Base-by-base conservation (phyloP, 1,284 basidiomycete species). In the Malassezia restricta region DNA sequence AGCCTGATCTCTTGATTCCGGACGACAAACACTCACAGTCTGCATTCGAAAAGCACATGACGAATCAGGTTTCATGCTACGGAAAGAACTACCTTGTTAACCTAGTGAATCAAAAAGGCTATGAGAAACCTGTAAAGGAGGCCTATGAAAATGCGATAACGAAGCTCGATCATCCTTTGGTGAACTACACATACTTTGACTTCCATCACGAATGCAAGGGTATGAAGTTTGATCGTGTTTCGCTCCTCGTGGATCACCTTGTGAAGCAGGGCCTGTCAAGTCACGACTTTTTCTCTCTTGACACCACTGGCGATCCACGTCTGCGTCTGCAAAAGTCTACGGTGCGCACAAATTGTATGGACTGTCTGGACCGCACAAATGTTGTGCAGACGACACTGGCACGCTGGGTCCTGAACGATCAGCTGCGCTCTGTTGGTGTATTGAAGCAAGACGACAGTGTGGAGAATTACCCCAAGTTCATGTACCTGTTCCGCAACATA, bases 1-100 rank as follows among this genome's bases (percentile, higher is more conserved):
- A 91, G 74, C 94, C 94, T 7, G 94, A 98, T 74, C 76, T 99
- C 53, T 87, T 91, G 75, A 81, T 98, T 60, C 96, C 96, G 89
- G 89, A 95, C 51, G 75, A 87, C 37, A 82, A 83, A 48, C 82
- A 87, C 32, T 62, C 90, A 87, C 77, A 80, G 41, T 78, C 82
- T 54, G 83, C 83, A 0, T 81, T 87, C 71, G 79, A 79, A 32
- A 77, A 77, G 40, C 94, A 98, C 75, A 77, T 98, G 24, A 77
- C 82, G 45, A 80, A 83, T 59, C 84, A 88, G 74, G 78, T 84
- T 40, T 76, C 79, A 8, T 75, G 79, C 5, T 99, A 99, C 72
- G 87, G 89, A 12, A 79, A 82, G 51, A 82, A 87, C 65, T 82
- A 79, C 61, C 76, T 96, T 40, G 85, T 96, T 67, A 98, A 90